These are phyloP conservation scores for Podochytrium sp. DNA, from an alignment of 192 early-diverging fungal species.

Conservation along the genomic window DNA sequence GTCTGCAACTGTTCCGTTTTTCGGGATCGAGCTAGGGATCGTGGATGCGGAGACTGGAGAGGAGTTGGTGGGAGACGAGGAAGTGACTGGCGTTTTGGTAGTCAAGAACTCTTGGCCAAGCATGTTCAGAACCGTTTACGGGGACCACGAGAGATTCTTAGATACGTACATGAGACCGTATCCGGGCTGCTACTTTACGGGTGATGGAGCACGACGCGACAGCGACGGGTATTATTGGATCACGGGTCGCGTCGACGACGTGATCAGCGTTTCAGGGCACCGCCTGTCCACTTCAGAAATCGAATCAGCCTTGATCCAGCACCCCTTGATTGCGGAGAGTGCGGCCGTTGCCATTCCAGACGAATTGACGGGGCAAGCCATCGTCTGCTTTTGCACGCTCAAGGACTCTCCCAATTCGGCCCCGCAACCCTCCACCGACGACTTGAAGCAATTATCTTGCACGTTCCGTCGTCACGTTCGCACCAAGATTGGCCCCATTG, in stretches of 20 bases:
- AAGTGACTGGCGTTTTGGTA: constrained; percentile 90
- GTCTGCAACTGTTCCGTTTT: constrained; percentile 94
- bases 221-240: constrained; percentile 96
- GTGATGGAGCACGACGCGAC: constrained; percentile 90
- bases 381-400: constrained; percentile 83
- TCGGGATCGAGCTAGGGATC: constrained; percentile 87
- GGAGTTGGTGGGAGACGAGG: constrained; percentile 75
- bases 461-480: constrained; percentile 79
- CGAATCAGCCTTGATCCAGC: constrained; percentile 82
- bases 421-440: too few relatives aligned
- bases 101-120: constrained; percentile 87
- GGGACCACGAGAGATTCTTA: constrained; percentile 87
- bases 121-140: constrained; percentile 88
- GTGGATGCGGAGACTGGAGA: constrained; percentile 84
- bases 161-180: constrained; percentile 93
- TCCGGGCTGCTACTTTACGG: constrained; percentile 92
- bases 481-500: constrained; percentile 90
- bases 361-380: constrained; percentile 88
- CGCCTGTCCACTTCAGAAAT: constrained; percentile 92
- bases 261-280: constrained; percentile 96
- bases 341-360: constrained; percentile 87
- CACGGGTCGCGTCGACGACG: constrained; percentile 85
- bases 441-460: constrained; percentile 49
- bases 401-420: constrained; percentile 63
- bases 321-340: constrained; percentile 82